phyloP scores from a whole-genome alignment of 495 filamentous ascomycete species.

The Halenospora varia region DNA sequence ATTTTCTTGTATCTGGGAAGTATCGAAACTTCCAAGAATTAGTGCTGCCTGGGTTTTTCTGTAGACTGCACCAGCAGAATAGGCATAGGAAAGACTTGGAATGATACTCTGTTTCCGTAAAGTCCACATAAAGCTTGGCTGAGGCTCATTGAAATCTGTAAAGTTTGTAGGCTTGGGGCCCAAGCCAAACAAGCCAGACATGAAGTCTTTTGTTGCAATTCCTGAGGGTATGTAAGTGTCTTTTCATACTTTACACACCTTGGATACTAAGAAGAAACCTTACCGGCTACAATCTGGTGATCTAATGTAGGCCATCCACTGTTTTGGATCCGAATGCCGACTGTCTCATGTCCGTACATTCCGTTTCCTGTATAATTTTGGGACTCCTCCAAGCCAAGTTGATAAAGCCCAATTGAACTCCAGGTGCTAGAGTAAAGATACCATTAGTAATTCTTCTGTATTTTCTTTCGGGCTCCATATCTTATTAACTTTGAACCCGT shows the following conservation, averaged over 20 bases:
- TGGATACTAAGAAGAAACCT: background rate
- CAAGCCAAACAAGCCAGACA: constrained; percentile 43
- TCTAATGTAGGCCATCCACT: constrained; percentile 34
- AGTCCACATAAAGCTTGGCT: constrained; percentile 42
- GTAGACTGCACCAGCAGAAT: constrained; percentile 52
- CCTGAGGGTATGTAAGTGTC: background rate
- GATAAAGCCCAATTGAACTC: background rate
- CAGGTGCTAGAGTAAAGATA: background rate
- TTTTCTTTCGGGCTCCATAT: background rate
- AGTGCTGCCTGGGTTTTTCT: background rate
- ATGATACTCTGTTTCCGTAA: constrained; percentile 44
- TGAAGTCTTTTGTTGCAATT: constrained; percentile 26
- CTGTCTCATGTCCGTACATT: constrained; percentile 44
- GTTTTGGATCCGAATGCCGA: constrained; percentile 37
- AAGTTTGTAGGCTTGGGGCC: constrained; percentile 46
- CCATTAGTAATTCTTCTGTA: background rate
- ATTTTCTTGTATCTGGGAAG: constrained; percentile 41
- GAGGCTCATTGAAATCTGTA: constrained; percentile 24
- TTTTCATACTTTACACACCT: background rate
- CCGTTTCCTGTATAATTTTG: constrained; percentile 36
- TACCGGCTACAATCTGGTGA: constrained; percentile 39
- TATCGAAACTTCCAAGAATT: constrained; percentile 46
- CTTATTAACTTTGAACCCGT: background rate
- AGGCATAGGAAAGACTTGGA: constrained; percentile 47
- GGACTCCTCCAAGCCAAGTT: constrained; percentile 31